Base-by-base conservation (phyloP, 148 eudicot genomes). In the Chenopodium suecicum region DNA sequence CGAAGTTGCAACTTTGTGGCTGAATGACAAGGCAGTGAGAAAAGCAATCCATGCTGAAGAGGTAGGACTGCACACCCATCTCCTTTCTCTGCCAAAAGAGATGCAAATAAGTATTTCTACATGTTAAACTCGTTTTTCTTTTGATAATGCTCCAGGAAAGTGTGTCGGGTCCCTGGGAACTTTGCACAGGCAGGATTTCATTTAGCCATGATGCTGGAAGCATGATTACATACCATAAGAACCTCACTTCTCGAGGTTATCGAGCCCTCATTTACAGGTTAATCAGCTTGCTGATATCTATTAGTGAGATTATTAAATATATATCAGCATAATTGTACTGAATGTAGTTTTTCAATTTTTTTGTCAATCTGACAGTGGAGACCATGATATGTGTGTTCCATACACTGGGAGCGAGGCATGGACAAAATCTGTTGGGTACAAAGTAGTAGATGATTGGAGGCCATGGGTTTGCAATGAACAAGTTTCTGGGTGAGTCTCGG, bases 351-450 rank as follows among this genome's bases (percentile, higher is more conserved):
- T n/a, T 22, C 23, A 62, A 54, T 32, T n/a, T 25, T 74, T 74
- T 72, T 75, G 0, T 19, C 34, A 20, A 77, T 75, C 19, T 83
- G 74, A 80, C 94, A 97, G 99, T 41, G 99, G 99, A 20, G 99
- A 97, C 78, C 97, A 97, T 82, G 99, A 97, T 83, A 91, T 97
- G 99, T 91, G 95, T 78, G 99, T 97, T 37, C 99, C 99, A 17
- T 97, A 76, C 81, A 97, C 98, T 32, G 99, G 99, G 41, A 92
- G 90, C 56, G 91, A 94, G 86, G 94, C 98, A 66, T 97, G 99
- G 99, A 92, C 95, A 27, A 89, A 90, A 78, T 92, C 99, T 37
- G n/a, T 97, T 32, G 99, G 99, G 44, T 94, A 94, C 83, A 88
- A 92, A 79, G 86, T 87, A 52, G 82, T 89, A 19, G 98, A 92